Percentiles rank a stretch among this genome's conserved stretches.
Evolutionary conservation across 2,329 filamentous ascomycete species (phyloP).

Genomic region (Penicillium sp.): DNA sequence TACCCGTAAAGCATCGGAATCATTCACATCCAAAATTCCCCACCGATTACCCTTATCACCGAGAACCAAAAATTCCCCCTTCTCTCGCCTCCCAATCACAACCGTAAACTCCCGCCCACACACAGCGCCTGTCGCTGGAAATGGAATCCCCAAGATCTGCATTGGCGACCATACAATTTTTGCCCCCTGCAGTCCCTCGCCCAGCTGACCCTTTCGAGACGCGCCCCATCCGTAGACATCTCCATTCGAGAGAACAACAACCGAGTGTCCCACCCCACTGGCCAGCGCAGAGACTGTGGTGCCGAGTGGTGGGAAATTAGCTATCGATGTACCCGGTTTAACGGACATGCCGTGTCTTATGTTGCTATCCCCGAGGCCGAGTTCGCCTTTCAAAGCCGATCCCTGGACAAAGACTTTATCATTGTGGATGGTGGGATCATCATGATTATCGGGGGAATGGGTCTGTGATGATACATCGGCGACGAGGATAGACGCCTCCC

Average conservation of each 20-base stretch:
- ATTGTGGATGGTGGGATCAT: slow-evolving; percentile 25
- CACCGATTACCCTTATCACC: slow-evolving; percentile 69
- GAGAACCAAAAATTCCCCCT: slow-evolving; percentile 65
- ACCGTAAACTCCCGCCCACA: slow-evolving; percentile 88
- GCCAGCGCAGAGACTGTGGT: slow-evolving; percentile 64
- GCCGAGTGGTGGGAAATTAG: slow-evolving; percentile 63
- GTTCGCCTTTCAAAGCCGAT: slow-evolving; percentile 67
- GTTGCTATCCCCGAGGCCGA: slow-evolving; percentile 58
- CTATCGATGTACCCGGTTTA: slow-evolving; percentile 46
- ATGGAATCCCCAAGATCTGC: slow-evolving; percentile 60
- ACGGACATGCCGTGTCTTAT: background rate
- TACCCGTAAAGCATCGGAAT: background rate
- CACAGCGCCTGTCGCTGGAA: slow-evolving; percentile 65
- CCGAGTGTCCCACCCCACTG: slow-evolving; percentile 75
- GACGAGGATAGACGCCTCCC: slow-evolving; percentile 71
- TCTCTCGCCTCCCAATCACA: slow-evolving; percentile 56
- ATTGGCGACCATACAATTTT: slow-evolving; percentile 60
- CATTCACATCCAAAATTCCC: slow-evolving; percentile 60
- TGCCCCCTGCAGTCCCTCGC: slow-evolving; percentile 50
- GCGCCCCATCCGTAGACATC: slow-evolving; percentile 86
- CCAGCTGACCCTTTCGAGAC: slow-evolving; percentile 81
- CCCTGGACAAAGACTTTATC: slow-evolving; percentile 63
- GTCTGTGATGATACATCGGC: slow-evolving; percentile 14
- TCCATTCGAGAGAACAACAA: slow-evolving; percentile 72
- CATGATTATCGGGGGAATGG: background rate